Conservation (phyloP, 2,329 filamentous ascomycete species). For the Didymella arachidicola region DNA sequence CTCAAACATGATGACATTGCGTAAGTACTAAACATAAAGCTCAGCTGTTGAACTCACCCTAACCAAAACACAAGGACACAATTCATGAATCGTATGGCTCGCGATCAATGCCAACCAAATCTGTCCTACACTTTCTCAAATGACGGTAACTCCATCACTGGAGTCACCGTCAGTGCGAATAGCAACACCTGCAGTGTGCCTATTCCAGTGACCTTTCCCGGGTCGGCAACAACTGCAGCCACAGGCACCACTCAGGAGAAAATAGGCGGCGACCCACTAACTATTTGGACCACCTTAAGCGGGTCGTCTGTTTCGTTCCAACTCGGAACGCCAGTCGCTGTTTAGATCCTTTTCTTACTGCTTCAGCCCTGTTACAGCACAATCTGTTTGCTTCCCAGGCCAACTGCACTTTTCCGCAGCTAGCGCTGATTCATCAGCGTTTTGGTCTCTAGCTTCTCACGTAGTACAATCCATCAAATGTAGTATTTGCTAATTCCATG, state of each 20-base stretch:
- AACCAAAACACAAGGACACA: constrained; percentile 26
- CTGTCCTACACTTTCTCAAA: constrained; percentile 57
- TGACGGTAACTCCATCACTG: constrained; percentile 53
- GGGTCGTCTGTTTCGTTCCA: constrained; percentile 24
- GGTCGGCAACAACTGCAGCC: constrained; percentile 53
- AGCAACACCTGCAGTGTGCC: constrained; percentile 60
- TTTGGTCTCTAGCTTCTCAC: no score
- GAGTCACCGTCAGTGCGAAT: constrained; percentile 58
- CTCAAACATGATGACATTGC: constrained; percentile 65
- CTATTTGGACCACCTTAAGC: constrained; percentile 51
- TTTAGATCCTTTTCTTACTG: not conserved
- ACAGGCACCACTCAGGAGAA: constrained; percentile 58
- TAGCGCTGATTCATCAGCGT: no score
- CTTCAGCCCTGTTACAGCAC: not conserved
- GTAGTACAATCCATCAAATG: no score
- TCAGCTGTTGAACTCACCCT: not conserved
- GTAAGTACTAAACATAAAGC: not conserved
- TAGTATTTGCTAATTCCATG: no score
- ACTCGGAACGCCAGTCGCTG: not conserved
- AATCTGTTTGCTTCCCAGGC: not conserved
- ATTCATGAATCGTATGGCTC: constrained; percentile 63
- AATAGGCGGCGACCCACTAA: constrained; percentile 58
- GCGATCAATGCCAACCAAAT: constrained; percentile 62
- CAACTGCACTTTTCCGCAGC: not conserved
- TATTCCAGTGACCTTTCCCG: constrained; percentile 64